Evolutionary conservation across 1,139 yeast species (phyloP).

Genomic region (Yamadazyma songkhlaensis): DNA sequence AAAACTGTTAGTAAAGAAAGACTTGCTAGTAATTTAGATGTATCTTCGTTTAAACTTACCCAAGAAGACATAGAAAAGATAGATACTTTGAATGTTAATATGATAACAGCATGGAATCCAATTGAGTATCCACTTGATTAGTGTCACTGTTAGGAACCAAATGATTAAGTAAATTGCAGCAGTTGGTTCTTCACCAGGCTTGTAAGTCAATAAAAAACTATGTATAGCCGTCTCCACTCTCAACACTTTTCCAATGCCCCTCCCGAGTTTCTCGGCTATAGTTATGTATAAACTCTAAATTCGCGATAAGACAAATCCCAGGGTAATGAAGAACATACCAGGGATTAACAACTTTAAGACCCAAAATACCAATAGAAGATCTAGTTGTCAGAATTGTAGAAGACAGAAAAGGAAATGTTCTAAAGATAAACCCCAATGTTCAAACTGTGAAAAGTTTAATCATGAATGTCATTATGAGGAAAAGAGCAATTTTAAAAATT

Average conservation of each 20-base stretch:
- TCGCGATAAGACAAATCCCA: not conserved
- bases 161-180: too few species aligned
- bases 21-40: slow-evolving; percentile 32
- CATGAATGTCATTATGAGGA: slow-evolving; percentile 1
- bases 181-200: too few species aligned
- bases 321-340: not conserved
- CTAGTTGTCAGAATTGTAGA: slow-evolving; percentile 3
- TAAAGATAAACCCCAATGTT: slow-evolving; percentile 2
- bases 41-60: slow-evolving; percentile 46
- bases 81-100: slow-evolving; percentile 2
- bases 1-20: slow-evolving; percentile 25
- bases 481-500: too few species aligned
- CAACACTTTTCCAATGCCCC: too few species aligned
- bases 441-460: not conserved
- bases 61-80: slow-evolving; percentile 32
- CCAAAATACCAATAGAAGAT: not conserved
- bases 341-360: slow-evolving; percentile 3
- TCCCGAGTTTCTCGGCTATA: too few species aligned
- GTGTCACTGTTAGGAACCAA: too few species aligned
- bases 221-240: too few species aligned
- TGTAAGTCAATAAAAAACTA: too few species aligned
- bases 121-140: slow-evolving; percentile 2
- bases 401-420: slow-evolving; percentile 4
- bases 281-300: not conserved
- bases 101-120: slow-evolving; percentile 4